Base-by-base conservation (phyloP, 106 monocot genomes). In the Dioscorea zingiberensis region DNA sequence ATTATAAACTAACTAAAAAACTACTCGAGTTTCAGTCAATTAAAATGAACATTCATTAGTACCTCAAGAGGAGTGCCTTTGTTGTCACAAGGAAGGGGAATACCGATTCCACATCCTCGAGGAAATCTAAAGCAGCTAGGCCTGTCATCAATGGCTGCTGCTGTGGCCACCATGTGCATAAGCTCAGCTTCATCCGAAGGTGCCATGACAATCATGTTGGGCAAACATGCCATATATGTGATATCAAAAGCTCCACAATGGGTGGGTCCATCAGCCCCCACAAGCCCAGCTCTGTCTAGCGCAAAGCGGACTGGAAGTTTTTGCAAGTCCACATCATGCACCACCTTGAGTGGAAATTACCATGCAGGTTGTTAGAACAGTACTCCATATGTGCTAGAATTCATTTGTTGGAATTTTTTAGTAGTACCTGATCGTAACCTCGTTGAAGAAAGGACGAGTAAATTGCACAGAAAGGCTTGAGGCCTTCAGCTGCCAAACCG, bases 171-270 rank as follows among this genome's bases (percentile, higher is more conserved):
- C 90, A 94, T 94, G 71, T 90, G 87, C 84, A 94, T 77, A 19
- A 94, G 75, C 71, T 94, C 90, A 1, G 90, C 82, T 62, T 94
- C 94, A 57, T 90, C 94, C 0, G 94, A 23, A 7, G 94, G 90
- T 5, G 94, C 94, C 94, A 94, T 94, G 25, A 94, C 90, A 1
- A 94, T 54, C 94, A 94, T 94, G 81, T 94, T 94, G 1, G 94
- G 94, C 62, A 94, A 71, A 59, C 94, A 94, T 0, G 94, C 90
- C 90, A 94, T 90, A 73, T 80, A 94, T 0, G 87, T 60, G 27
- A 94, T 71, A 53, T 90, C 94, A 23, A 94, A 94, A 8, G 94
- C 81, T 32, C 94, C 94, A 17, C 87, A 94, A 44, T 94, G 94
- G 0, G 90, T 94, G 0, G 94, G 94, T 3, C 94, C 94, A 30